Percentiles rank a stretch among this genome's conserved stretches.
phyloP scores from a whole-genome alignment of 345 rosid genomes.

The Aquilaria sinensis region DNA sequence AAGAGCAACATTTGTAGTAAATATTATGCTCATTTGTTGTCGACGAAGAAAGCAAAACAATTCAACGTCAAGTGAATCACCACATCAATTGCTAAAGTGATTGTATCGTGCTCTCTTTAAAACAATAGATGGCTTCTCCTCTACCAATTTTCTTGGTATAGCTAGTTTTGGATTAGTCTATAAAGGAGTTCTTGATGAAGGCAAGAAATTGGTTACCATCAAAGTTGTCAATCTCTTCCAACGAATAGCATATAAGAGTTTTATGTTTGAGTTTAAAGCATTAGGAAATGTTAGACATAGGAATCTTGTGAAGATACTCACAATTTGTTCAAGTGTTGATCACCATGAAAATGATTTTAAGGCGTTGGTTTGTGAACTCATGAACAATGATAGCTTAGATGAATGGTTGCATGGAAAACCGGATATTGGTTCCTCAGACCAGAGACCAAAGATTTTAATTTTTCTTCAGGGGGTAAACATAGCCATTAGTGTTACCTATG shows the following conservation, averaged over 20 bases:
- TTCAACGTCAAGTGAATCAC: neutral
- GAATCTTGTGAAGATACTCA: conserved; percentile 33
- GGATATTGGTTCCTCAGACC: too few relatives aligned
- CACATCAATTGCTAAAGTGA: conserved; percentile 1
- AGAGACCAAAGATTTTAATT: neutral
- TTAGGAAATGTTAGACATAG: conserved; percentile 27
- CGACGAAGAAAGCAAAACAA: neutral
- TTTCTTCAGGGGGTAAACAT: neutral
- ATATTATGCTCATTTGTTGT: neutral
- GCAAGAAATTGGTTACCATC: conserved; percentile 12
- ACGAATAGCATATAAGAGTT: conserved; percentile 37
- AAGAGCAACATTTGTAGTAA: neutral
- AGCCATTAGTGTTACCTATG: conserved; percentile 8
- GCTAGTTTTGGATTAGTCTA: conserved; percentile 22
- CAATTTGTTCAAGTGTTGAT: conserved; percentile 9
- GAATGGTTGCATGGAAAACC: conserved; percentile 11
- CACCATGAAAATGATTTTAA: conserved; percentile 5
- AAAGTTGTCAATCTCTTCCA: conserved; percentile 33
- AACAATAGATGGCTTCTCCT: conserved; percentile 22
- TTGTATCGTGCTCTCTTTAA: conserved; percentile 3
- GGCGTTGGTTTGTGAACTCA: conserved; percentile 11
- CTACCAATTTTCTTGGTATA: conserved; percentile 19
- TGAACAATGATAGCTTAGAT: conserved; percentile 13
- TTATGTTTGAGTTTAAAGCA: conserved; percentile 39
- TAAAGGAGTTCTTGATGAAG: conserved; percentile 12